phyloP scores from a whole-genome alignment of 2,329 filamentous ascomycete genomes.

The Ceratocystis huliohia region DNA sequence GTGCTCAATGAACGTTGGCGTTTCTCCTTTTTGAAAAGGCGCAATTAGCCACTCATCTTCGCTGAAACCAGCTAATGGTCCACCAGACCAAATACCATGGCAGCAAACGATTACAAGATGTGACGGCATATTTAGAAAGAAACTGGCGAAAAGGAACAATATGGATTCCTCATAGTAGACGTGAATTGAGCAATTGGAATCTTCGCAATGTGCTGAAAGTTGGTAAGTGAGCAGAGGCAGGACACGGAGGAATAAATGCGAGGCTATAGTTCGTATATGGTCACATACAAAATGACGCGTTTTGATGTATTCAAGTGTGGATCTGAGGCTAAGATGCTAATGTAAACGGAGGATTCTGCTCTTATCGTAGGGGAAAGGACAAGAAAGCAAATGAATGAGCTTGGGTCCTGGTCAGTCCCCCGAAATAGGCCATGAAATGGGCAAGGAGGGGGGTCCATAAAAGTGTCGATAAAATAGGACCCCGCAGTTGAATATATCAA shows the following conservation, averaged over 20 bases:
- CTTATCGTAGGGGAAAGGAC: not conserved
- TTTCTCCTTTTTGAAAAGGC: constrained; percentile 64
- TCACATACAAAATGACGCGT: not conserved
- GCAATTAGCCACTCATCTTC: constrained; percentile 62
- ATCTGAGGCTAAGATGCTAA: constrained; percentile 6
- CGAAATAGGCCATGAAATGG: no score
- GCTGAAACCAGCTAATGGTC: constrained; percentile 37
- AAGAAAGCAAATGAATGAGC: not conserved
- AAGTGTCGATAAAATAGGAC: constrained; percentile 4
- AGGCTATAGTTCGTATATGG: not conserved
- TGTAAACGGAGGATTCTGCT: not conserved
- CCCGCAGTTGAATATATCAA: constrained; percentile 8
- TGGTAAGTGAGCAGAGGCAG: not conserved
- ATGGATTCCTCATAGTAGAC: not conserved
- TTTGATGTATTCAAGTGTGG: not conserved
- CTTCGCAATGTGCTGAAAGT: not conserved
- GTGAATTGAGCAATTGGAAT: not conserved
- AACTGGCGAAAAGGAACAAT: not conserved
- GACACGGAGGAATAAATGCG: not conserved
- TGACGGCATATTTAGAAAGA: constrained; percentile 24
- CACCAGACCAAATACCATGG: constrained; percentile 64
- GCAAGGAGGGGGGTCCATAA: not conserved
- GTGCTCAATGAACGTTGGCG: constrained; percentile 66
- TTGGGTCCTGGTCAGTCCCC: not conserved
- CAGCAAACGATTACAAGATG: constrained; percentile 72